Evolutionary conservation across 1,284 basidiomycete genomes (phyloP), one percentile per base, ranked within the genome.

Genomic region (Ganoderma resinaceum): DNA sequence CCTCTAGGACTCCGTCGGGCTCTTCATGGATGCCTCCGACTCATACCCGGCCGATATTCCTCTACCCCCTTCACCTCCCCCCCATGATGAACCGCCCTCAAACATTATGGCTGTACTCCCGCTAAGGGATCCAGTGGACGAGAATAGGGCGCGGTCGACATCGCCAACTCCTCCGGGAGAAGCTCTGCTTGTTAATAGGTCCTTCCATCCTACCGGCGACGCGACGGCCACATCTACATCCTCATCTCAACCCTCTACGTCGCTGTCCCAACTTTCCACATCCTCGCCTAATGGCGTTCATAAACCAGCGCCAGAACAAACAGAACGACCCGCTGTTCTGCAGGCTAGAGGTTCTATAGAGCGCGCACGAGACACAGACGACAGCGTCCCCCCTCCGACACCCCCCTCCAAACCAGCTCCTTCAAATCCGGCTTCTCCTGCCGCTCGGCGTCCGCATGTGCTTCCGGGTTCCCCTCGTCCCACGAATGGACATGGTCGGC

Each of bases 391-490:
- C 43, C 65, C 64, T 40, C 76, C 77, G 29, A 77, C 76, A 11
- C 76, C 78, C 57, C 78, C 77, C 29, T 73, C 75, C 2, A 78
- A 78, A 61, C 66, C 75, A 6, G 60, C 63, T 3, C 67, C 71
- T 20, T 72, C 75, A 7, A 67, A 64, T 37, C 72, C 72, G 33
- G 63, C 62, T 11, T 66, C 69, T 26, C 73, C 72, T 40, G 73
- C 74, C 31, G 70, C 74, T 42, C 75, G 76, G 33, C 71, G 72
- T 16, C 67, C 67, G 16, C 60, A 76, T 74, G 42, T 75, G 64
- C 68, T 68, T 70, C 68, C 73, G 4, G 37, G 71, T 20, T 72
- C 74, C 6, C 66, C 68, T 40, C 66, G 68, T n/a, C 31, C 43
- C 8, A 63, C 68, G 14, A 72, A 74, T 66, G 74, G 74, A 5